A percentile compares a stretch with the other conserved stretches of the same genome.
Evolutionary conservation across 2,329 filamentous ascomycete species (phyloP).

Genomic region (Claviceps africana): DNA sequence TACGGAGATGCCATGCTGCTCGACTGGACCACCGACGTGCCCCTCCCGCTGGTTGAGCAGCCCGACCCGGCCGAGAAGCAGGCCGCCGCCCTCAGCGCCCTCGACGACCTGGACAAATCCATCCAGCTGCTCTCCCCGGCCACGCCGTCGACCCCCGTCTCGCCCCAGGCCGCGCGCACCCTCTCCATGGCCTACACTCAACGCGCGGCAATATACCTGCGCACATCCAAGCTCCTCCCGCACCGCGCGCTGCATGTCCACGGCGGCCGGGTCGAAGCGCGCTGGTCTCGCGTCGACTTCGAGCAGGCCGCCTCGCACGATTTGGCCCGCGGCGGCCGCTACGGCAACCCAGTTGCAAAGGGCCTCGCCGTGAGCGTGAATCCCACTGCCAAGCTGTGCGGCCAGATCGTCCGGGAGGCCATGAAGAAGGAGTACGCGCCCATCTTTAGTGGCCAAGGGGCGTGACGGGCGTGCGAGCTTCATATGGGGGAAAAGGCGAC

Average conservation of each 20-base stretch:
- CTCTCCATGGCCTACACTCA: constrained; percentile 60
- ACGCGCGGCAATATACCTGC: constrained; percentile 49
- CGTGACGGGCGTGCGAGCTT: too few relatives aligned
- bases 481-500: too few relatives aligned
- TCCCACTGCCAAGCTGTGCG: constrained; percentile 55
- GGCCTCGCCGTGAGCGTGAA: constrained; percentile 50
- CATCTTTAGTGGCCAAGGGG: constrained; percentile 24
- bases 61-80: constrained; percentile 23
- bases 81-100: constrained; percentile 24
- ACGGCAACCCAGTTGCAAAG: constrained; percentile 52
- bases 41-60: constrained; percentile 27
- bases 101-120: constrained; percentile 42
- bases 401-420: constrained; percentile 53
- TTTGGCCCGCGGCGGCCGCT: constrained; percentile 49
- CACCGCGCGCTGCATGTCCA: constrained; percentile 25
- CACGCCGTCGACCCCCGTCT: constrained; percentile 38
- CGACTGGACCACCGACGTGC: constrained; percentile 20
- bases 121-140: constrained; percentile 45
- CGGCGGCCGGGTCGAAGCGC: constrained; percentile 26
- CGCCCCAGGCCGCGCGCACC: constrained; percentile 49
- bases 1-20: constrained; percentile 48
- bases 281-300: constrained; percentile 41
- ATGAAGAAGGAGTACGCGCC: constrained; percentile 54
- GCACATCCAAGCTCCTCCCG: constrained; percentile 37
- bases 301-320: constrained; percentile 49